Evolutionary conservation across 2,329 filamentous ascomycete species (phyloP).

Genomic region (Xylaria sp.): DNA sequence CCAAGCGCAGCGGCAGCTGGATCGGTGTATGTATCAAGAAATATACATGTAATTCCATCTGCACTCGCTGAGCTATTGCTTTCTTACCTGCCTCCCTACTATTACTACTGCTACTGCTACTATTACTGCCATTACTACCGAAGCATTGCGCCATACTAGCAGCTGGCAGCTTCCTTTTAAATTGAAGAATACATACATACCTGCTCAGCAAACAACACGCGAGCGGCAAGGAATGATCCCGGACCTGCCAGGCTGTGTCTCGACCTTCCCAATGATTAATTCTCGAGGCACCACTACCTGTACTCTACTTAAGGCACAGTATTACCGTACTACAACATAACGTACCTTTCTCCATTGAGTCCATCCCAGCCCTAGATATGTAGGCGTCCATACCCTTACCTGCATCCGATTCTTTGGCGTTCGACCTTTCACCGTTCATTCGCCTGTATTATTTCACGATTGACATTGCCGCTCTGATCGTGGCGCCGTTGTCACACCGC

Average conservation of each 20-base stretch:
- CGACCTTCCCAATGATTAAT: constrained; percentile 18
- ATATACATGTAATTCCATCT: constrained; percentile 32
- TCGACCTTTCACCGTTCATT: constrained; percentile 26
- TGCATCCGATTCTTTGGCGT: constrained; percentile 33
- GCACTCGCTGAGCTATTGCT: constrained; percentile 22
- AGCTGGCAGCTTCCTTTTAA: constrained; percentile 23
- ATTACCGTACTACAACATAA: constrained; percentile 8
- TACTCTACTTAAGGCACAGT: constrained; percentile 11
- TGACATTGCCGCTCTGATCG: constrained; percentile 20
- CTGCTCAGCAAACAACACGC: constrained; percentile 21
- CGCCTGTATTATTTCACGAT: constrained; percentile 24
- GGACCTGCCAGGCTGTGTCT: constrained; percentile 1
- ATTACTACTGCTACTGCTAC: constrained; percentile 3
- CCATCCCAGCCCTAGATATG: constrained; percentile 32
- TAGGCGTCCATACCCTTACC: constrained; percentile 32
- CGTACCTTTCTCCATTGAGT: constrained; percentile 23
- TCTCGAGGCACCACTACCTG: not conserved
- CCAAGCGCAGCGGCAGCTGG: constrained; percentile 10
- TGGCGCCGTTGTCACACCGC: constrained; percentile 30
- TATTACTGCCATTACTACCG: not conserved
- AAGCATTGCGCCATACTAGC: constrained; percentile 29
- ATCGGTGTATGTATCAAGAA: constrained; percentile 33
- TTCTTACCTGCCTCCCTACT: constrained; percentile 6
- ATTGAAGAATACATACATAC: constrained; percentile 8
- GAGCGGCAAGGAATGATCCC: constrained; percentile 28